Evolutionary conservation across 1,284 basidiomycete genomes (phyloP).

Genomic region (Papiliotrema terrestris): DNA sequence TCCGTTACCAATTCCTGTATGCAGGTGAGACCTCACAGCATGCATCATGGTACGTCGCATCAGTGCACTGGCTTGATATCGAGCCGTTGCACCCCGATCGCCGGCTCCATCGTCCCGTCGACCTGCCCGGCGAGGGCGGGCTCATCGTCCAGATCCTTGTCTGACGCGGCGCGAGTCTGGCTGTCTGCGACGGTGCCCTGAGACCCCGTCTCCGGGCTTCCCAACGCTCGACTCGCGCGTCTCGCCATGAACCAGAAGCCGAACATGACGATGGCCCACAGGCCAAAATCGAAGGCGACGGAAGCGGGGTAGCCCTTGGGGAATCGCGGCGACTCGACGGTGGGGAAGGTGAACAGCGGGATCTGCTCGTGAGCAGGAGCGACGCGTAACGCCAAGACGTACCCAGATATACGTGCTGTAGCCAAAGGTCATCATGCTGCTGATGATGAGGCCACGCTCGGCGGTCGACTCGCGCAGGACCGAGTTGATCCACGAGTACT

Average conservation of each 20-base stretch:
- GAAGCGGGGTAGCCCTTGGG: conserved; percentile 25
- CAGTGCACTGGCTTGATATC: neutral
- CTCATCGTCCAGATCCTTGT: neutral
- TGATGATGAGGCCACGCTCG: conserved; percentile 20
- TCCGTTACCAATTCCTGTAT: too few species aligned
- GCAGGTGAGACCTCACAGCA: too few species aligned
- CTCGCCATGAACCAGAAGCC: conserved; percentile 1
- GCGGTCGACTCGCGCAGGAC: conserved; percentile 7
- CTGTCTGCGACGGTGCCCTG: neutral
- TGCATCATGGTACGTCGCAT: too few species aligned
- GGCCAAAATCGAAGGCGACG: neutral
- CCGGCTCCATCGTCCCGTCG: neutral
- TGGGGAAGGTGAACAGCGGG: conserved; percentile 31
- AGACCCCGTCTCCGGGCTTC: neutral
- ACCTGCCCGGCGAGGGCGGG: neutral
- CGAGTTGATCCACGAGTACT: conserved; percentile 8
- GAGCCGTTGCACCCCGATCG: neutral
- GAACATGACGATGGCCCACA: neutral
- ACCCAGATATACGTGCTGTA: conserved; percentile 21
- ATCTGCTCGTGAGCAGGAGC: conserved; percentile 3
- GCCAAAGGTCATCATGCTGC: conserved; percentile 23
- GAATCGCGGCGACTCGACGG: conserved; percentile 25
- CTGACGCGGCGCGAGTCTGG: neutral
- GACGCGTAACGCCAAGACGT: neutral
- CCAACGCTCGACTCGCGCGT: conserved; percentile 2